Conservation (phyloP, 495 filamentous ascomycete genomes). For the Hypomontagnella monticulosa region DNA sequence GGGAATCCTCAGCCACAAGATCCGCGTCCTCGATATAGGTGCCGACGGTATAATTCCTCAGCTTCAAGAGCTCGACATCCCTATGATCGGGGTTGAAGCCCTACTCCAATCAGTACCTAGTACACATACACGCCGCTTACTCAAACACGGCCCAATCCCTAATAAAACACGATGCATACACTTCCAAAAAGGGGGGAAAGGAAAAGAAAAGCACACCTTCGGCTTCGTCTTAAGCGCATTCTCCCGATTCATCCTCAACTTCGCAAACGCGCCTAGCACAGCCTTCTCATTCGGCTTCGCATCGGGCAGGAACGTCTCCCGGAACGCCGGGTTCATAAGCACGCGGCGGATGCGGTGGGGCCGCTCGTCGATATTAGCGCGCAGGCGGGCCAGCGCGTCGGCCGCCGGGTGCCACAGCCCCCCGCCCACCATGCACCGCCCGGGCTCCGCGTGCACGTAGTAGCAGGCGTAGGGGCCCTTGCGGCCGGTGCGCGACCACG, state of each 20-base stretch:
- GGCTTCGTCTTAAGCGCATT: conserved; percentile 85
- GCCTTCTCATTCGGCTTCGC: conserved; percentile 58
- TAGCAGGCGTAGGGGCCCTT: conserved; percentile 90
- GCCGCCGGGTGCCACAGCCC: conserved; percentile 82
- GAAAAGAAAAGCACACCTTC: conserved; percentile 70
- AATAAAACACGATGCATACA: no score
- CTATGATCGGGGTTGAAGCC: conserved; percentile 77
- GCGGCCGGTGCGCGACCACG: conserved; percentile 84
- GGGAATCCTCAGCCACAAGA: conserved; percentile 59
- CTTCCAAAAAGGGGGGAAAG: neutral
- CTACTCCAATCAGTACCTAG: conserved; percentile 46
- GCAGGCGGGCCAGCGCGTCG: conserved; percentile 67
- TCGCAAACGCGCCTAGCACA: conserved; percentile 72
- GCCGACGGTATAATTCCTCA: conserved; percentile 78
- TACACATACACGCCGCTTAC: neutral
- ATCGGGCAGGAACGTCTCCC: conserved; percentile 69
- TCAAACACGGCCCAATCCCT: neutral
- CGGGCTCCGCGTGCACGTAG: conserved; percentile 65
- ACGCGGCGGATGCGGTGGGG: conserved; percentile 72
- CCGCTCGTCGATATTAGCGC: conserved; percentile 76
- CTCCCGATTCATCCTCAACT: conserved; percentile 69
- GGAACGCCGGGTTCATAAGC: conserved; percentile 66
- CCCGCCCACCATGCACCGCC: conserved; percentile 66
- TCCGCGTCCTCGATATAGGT: conserved; percentile 68
- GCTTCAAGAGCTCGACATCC: conserved; percentile 78